Evolutionary conservation across 768 basidiomycete genomes (phyloP), one percentile per base, ranked within the genome.

Genomic region (Suillus occidentalis): DNA sequence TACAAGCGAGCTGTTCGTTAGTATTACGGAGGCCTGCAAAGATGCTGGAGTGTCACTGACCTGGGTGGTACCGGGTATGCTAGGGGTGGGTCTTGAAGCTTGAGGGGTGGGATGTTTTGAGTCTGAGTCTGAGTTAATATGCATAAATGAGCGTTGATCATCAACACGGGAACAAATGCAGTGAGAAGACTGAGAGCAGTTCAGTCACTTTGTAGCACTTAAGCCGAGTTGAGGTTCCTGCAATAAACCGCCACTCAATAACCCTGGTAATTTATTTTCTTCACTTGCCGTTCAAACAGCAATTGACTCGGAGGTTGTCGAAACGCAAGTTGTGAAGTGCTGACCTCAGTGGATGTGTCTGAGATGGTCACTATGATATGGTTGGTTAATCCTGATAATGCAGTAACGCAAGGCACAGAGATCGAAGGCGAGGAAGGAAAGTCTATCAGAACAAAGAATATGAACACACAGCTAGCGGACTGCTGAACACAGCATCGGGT

Each of bases 51-150:
- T 58, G 22, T 39, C 37, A 1, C 37, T 58, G 22, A 58, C 57
- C 57, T 39, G 57, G 22, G 18, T 58, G 22, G 57, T 58, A 39
- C 57, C 57, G n/a, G n/a, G n/a, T n/a, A n/a, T n/a, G n/a, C n/a
- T n/a, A n/a, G n/a, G n/a, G n/a, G n/a, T n/a, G n/a, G n/a, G n/a
- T n/a, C n/a, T n/a, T n/a, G n/a, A n/a, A n/a, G n/a, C n/a, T n/a
- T n/a, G n/a, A n/a, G n/a, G n/a, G n/a, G n/a, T n/a, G n/a, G n/a
- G n/a, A n/a, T n/a, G n/a, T n/a, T n/a, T n/a, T n/a, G n/a, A n/a
- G n/a, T n/a, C n/a, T n/a, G n/a, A n/a, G n/a, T n/a, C n/a, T n/a
- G n/a, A n/a, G n/a, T n/a, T n/a, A n/a, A n/a, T n/a, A n/a, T n/a
- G n/a, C n/a, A n/a, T n/a, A n/a, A n/a, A n/a, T n/a, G n/a, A n/a